These are phyloP conservation scores for Dothistroma septosporum DNA, from an alignment of 2,329 filamentous ascomycete genomes.

Conservation along the genomic window DNA sequence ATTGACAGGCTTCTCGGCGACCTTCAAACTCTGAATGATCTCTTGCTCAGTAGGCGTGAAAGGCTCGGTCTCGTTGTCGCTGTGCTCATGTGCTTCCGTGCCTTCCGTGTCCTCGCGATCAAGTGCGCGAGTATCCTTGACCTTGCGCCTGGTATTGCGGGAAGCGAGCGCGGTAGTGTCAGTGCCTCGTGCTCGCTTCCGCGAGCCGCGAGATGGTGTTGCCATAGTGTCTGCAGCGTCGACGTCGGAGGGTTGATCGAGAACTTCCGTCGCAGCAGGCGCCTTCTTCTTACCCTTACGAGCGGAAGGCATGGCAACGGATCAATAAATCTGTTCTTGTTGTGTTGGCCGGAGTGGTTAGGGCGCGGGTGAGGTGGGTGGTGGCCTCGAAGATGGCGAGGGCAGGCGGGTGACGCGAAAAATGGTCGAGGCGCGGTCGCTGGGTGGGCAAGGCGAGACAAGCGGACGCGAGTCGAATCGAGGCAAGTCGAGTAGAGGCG, in stretches of 20 bases:
- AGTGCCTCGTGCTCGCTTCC: conserved; percentile 40
- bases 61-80: conserved; percentile 37
- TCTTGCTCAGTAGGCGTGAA: conserved; percentile 41
- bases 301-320: conserved; percentile 24
- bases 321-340: not conserved
- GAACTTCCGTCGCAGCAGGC: conserved; percentile 25
- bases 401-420: too few relatives aligned
- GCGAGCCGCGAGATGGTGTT: conserved; percentile 47
- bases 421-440: too few relatives aligned
- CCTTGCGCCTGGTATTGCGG: conserved; percentile 34
- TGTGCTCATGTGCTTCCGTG: conserved; percentile 37
- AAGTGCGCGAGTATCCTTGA: conserved; percentile 30
- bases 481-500: too few relatives aligned
- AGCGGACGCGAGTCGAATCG: too few relatives aligned
- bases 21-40: conserved; percentile 41
- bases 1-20: conserved; percentile 50
- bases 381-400: not conserved
- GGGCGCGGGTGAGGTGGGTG: not conserved
- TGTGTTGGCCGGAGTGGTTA: not conserved
- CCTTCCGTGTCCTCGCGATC: conserved; percentile 38
- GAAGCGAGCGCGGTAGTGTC: conserved; percentile 24
- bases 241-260: conserved; percentile 36
- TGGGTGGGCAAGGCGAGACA: too few relatives aligned
- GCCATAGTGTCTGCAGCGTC: conserved; percentile 46
- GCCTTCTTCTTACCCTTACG: conserved; percentile 34